phyloP scores from a whole-genome alignment of 441 rosid species.

The Eutrema salsugineum region DNA sequence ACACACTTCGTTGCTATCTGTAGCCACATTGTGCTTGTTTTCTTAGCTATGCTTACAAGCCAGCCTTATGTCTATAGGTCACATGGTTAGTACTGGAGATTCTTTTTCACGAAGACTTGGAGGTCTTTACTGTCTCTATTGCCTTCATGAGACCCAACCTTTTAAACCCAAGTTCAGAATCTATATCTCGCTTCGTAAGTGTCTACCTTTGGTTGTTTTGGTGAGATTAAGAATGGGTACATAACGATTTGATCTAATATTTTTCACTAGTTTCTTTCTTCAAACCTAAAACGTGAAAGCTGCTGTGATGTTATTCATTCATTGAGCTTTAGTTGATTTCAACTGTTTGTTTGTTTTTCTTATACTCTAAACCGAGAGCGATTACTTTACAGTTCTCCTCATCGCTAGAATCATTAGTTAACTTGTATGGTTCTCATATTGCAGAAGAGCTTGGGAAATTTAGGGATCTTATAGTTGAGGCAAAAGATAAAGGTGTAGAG shows the following conservation, averaged over 20 bases:
- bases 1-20: neutral
- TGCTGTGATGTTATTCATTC: neutral
- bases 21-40: neutral
- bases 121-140: constrained; percentile 85
- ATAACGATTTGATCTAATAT: neutral
- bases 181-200: constrained; percentile 70
- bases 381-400: neutral
- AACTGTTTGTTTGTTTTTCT: neutral
- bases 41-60: neutral
- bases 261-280: neutral
- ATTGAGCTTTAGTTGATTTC: neutral
- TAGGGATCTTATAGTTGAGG: constrained; percentile 54
- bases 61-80: constrained; percentile 39
- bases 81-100: constrained; percentile 37
- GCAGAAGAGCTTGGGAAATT: constrained; percentile 76
- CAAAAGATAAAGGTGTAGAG: constrained; percentile 43
- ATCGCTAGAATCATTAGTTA: neutral
- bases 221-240: neutral
- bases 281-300: neutral
- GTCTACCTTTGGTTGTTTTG: neutral
- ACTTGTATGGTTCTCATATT: neutral
- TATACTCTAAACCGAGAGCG: neutral
- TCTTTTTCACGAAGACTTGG: constrained; percentile 66
- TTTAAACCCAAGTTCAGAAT: constrained; percentile 69
- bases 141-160: constrained; percentile 77